Percentiles rank a stretch among this genome's conserved stretches.
phyloP scores from a whole-genome alignment of 371 early-diverging fungal species.

The Vittaforma corneae region DNA sequence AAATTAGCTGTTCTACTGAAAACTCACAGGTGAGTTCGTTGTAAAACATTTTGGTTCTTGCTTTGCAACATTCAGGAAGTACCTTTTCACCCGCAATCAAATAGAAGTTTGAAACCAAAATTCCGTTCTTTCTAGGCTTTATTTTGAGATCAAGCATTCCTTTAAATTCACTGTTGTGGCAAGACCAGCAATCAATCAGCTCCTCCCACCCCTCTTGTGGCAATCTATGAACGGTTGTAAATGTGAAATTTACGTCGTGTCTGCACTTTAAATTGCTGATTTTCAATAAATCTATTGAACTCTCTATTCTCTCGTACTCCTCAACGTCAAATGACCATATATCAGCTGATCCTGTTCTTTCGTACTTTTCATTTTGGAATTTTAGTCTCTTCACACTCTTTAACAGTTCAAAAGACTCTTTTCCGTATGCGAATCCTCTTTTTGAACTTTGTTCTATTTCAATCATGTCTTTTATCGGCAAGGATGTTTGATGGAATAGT shows the following conservation, averaged over 20 bases:
- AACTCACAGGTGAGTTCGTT: constrained; percentile 15
- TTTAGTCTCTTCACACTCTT: not conserved
- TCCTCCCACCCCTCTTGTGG: constrained; percentile 58
- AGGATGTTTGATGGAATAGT: too few species aligned
- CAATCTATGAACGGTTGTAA: constrained; percentile 27
- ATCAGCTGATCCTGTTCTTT: not conserved
- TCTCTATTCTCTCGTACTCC: not conserved
- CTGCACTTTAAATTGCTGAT: constrained; percentile 28
- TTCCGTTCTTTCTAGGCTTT: constrained; percentile 37
- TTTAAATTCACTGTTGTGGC: constrained; percentile 57
- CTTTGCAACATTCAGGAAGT: constrained; percentile 34
- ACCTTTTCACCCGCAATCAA: constrained; percentile 29
- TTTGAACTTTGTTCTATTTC: not conserved
- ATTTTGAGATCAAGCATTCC: constrained; percentile 38
- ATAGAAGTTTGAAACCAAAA: constrained; percentile 51
- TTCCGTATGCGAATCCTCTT: constrained; percentile 4
- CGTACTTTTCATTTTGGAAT: not conserved
- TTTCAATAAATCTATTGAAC: not conserved
- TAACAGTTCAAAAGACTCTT: not conserved
- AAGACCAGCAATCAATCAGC: constrained; percentile 57
- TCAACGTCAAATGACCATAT: not conserved
- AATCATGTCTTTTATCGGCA: too few species aligned
- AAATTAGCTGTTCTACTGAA: constrained; percentile 1
- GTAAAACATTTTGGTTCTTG: constrained; percentile 31
- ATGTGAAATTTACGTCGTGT: constrained; percentile 30